Evolutionary conservation across 129 eudicot genomes (phyloP).

Genomic region (Artemisia annua): DNA sequence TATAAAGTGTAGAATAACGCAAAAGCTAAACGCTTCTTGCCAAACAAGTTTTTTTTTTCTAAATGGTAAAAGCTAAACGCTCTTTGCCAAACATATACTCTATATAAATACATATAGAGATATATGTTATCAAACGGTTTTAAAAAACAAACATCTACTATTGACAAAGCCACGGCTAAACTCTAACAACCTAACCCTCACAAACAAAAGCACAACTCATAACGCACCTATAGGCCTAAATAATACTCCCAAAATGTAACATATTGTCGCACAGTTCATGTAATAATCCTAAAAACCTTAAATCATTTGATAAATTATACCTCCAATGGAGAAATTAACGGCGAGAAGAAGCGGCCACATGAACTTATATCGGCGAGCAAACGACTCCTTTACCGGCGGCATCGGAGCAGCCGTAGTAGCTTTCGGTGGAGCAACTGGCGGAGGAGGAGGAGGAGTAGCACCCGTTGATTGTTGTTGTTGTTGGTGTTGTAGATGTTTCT

Average conservation of each 20-base stretch:
- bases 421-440: conserved; percentile 25
- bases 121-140: too few relatives aligned
- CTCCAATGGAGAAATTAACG: conserved; percentile 73
- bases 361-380: conserved; percentile 61
- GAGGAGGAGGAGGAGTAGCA: conserved; percentile 9
- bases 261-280: neutral
- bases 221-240: neutral
- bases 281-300: too few relatives aligned
- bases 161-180: too few relatives aligned
- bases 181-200: too few relatives aligned
- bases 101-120: too few relatives aligned
- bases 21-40: too few relatives aligned
- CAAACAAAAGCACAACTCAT: neutral
- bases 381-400: conserved; percentile 51
- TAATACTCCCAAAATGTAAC: too few relatives aligned
- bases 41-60: too few relatives aligned
- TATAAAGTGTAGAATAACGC: too few relatives aligned
- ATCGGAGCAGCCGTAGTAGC: conserved; percentile 34
- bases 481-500: conserved; percentile 39
- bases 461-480: conserved; percentile 25
- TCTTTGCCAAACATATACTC: too few relatives aligned
- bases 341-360: conserved; percentile 72
- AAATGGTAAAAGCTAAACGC: too few relatives aligned
- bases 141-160: too few relatives aligned
- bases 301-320: conserved; percentile 15